Percentiles rank a stretch among this genome's conserved stretches.
Conservation (phyloP, 495 filamentous ascomycete species). For the Niebla homalea region DNA sequence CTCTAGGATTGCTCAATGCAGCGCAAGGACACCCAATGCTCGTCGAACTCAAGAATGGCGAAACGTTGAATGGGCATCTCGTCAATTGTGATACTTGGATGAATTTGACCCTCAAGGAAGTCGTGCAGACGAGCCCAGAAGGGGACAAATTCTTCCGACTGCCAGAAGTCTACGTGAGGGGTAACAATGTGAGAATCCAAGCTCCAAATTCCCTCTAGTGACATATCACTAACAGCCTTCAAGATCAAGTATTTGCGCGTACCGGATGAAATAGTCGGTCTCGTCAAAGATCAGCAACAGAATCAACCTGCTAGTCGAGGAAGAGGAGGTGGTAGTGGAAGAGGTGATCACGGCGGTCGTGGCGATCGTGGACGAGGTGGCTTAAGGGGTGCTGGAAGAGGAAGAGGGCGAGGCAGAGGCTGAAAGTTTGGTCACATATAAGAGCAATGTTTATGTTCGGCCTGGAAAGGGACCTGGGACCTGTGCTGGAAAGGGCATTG, state of each 20-base stretch:
- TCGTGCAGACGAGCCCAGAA: conserved; percentile 93
- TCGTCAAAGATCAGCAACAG: conserved; percentile 83
- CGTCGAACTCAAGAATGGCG: conserved; percentile 97
- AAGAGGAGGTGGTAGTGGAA: conserved; percentile 49
- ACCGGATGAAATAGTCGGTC: conserved; percentile 86
- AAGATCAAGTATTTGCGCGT: conserved; percentile 98
- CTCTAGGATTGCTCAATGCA: conserved; percentile 82
- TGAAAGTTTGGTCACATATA: conserved; percentile 8
- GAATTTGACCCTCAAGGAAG: conserved; percentile 93
- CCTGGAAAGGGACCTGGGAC: no score
- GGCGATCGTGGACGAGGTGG: conserved; percentile 38
- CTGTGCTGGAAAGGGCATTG: no score
- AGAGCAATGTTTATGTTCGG: no score
- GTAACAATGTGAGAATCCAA: conserved; percentile 66
- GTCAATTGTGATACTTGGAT: conserved; percentile 98
- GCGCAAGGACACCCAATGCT: conserved; percentile 98
- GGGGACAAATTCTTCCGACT: conserved; percentile 85
- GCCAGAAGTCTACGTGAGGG: conserved; percentile 88
- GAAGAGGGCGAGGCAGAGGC: conserved; percentile 39
- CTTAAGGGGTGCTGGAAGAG: conserved; percentile 33
- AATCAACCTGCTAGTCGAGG: conserved; percentile 54
- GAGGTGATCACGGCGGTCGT: conserved; percentile 50
- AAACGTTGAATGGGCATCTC: conserved; percentile 90
- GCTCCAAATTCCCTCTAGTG: neutral
- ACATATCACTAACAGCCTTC: neutral